Percentiles rank a stretch among this genome's conserved stretches.
Conservation (phyloP, 2,329 filamentous ascomycete species). For the Aspergillus viridinutans region DNA sequence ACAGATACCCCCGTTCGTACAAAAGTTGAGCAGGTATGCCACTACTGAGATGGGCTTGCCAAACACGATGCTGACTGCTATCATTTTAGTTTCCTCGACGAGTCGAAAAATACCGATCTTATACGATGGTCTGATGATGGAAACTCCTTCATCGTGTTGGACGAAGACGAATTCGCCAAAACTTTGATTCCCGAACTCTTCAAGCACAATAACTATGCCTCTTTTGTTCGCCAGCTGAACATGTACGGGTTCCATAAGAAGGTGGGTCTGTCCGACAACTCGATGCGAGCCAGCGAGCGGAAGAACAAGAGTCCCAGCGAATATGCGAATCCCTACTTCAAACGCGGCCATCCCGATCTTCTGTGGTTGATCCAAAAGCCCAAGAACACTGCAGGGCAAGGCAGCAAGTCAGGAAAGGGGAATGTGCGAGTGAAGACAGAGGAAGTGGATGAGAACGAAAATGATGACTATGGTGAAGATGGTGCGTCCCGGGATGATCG, state of each 20-base stretch:
- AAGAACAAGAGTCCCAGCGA: slow-evolving; percentile 98
- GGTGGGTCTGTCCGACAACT: slow-evolving; percentile 89
- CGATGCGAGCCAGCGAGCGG: slow-evolving; percentile 92
- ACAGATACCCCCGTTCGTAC: slow-evolving; percentile 94
- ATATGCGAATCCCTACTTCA: slow-evolving; percentile 96
- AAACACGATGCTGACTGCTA: slow-evolving; percentile 7
- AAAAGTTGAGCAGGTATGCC: slow-evolving; percentile 90
- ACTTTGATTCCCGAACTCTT: slow-evolving; percentile 71
- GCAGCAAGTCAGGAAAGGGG: slow-evolving; percentile 48
- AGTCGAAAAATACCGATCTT: slow-evolving; percentile 85
- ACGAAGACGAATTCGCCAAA: slow-evolving; percentile 84
- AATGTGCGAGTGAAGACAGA: slow-evolving; percentile 45
- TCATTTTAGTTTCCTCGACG: slow-evolving; percentile 74
- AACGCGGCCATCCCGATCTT: slow-evolving; percentile 84
- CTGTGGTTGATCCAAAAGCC: slow-evolving; percentile 97
- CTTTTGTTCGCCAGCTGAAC: slow-evolving; percentile 68
- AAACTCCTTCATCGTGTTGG: slow-evolving; percentile 91
- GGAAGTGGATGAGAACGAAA: slow-evolving; percentile 59
- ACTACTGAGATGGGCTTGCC: neutral
- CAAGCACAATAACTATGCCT: slow-evolving; percentile 76
- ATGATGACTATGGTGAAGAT: slow-evolving; percentile 55
- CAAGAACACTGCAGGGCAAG: slow-evolving; percentile 61
- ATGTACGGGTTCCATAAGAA: slow-evolving; percentile 66
- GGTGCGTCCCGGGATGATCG: slow-evolving; percentile 31
- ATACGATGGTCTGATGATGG: slow-evolving; percentile 97